Evolutionary conservation across 768 basidiomycete genomes (phyloP).

Genomic region (Nidularia pulvinata): DNA sequence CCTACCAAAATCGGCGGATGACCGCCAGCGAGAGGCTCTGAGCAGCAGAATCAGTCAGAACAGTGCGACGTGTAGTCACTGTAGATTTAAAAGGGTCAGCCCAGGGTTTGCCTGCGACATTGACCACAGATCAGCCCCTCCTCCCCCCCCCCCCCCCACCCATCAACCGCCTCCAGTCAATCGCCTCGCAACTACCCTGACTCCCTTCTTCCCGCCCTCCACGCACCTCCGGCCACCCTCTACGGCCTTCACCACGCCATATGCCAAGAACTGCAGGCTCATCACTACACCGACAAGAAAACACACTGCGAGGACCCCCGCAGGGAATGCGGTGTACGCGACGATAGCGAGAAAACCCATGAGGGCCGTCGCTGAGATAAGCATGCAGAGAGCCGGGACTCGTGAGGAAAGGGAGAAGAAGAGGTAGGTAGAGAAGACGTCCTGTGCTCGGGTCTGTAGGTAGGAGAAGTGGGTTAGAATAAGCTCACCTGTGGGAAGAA

Average conservation of each 20-base stretch:
- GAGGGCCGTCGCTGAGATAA: constrained; percentile 53
- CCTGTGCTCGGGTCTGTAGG: constrained; percentile 43
- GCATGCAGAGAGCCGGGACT: constrained; percentile 61
- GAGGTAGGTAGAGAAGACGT: constrained; percentile 59
- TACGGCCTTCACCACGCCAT: constrained; percentile 24
- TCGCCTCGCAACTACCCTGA: too few relatives aligned
- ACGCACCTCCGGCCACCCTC: too few relatives aligned
- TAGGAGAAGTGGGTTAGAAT: not conserved
- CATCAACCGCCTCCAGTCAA: too few relatives aligned
- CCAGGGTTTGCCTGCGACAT: too few relatives aligned
- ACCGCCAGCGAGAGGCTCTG: too few relatives aligned
- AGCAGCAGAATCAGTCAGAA: too few relatives aligned
- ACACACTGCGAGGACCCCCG: constrained; percentile 57
- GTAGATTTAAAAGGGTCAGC: too few relatives aligned
- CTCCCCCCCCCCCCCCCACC: too few relatives aligned
- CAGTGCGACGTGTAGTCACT: too few relatives aligned
- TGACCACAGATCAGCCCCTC: too few relatives aligned
- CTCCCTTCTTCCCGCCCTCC: too few relatives aligned
- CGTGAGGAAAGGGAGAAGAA: constrained; percentile 72
- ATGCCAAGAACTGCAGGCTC: constrained; percentile 68
- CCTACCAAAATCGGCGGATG: too few relatives aligned
- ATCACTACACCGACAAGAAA: constrained; percentile 58
- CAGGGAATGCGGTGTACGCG: constrained; percentile 64
- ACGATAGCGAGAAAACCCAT: constrained; percentile 61
- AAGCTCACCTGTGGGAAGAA: not conserved